These are phyloP conservation scores for Teunomyces tritomae DNA, from an alignment of 805 yeast genomes.

Conservation along the genomic window DNA sequence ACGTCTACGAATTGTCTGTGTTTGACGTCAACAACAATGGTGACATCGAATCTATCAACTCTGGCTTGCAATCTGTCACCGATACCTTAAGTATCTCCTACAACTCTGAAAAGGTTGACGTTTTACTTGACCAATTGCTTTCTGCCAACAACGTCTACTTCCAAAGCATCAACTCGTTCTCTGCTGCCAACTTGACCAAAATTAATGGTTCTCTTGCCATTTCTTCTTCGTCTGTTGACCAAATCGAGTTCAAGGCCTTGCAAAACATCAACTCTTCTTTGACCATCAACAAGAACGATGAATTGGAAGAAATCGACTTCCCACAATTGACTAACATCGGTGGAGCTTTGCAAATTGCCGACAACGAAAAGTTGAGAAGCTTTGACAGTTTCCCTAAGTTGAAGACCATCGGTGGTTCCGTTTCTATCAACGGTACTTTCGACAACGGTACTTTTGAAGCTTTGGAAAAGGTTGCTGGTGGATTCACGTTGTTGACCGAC, in stretches of 20 bases:
- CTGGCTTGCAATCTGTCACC: constrained; percentile 72
- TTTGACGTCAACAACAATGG: constrained; percentile 91
- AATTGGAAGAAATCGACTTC: constrained; percentile 68
- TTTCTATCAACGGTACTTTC: constrained; percentile 76
- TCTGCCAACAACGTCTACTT: constrained; percentile 89
- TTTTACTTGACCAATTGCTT: constrained; percentile 62
- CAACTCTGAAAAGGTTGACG: constrained; percentile 77
- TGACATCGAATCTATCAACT: constrained; percentile 67
- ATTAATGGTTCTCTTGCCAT: constrained; percentile 84
- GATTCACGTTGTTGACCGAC: constrained; percentile 67
- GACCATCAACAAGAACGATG: constrained; percentile 68
- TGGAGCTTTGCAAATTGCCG: constrained; percentile 90
- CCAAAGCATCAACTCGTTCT: constrained; percentile 73
- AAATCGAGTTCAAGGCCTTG: constrained; percentile 54
- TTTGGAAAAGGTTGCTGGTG: constrained; percentile 84
- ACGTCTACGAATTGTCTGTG: constrained; percentile 42
- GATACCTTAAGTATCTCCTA: constrained; percentile 74
- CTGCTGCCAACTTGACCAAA: constrained; percentile 61
- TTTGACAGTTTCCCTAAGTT: constrained; percentile 75
- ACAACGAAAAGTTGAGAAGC: constrained; percentile 69
- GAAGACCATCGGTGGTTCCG: constrained; percentile 83
- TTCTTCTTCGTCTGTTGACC: constrained; percentile 64
- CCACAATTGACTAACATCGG: constrained; percentile 69
- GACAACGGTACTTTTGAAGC: constrained; percentile 72
- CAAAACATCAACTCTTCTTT: constrained; percentile 75